Evolutionary conservation across 345 rosid genomes (phyloP).

Genomic region (Lenwebbia sp.): DNA sequence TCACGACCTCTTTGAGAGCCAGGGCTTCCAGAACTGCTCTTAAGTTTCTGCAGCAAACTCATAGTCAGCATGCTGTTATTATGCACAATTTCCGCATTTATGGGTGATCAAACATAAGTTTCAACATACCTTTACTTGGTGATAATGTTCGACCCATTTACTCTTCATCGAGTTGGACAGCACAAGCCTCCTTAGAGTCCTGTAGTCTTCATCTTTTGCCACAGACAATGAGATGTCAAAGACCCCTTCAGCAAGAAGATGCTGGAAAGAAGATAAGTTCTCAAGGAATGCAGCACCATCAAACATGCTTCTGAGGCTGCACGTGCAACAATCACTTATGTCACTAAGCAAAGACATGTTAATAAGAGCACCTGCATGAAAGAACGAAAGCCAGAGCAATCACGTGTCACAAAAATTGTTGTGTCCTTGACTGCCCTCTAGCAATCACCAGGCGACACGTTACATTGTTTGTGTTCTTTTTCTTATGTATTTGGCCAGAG

Average conservation of each 20-base stretch:
- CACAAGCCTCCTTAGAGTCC: slow-evolving; percentile 49
- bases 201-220: slow-evolving; percentile 50
- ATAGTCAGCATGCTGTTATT: background rate
- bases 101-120: background rate
- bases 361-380: background rate
- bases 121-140: slow-evolving; percentile 44
- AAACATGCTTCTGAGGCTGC: slow-evolving; percentile 75
- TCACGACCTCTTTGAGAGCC: slow-evolving; percentile 20
- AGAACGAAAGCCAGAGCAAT: background rate
- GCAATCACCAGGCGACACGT: background rate
- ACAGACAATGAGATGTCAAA: slow-evolving; percentile 51
- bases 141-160: slow-evolving; percentile 58
- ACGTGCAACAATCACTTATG: slow-evolving; percentile 1
- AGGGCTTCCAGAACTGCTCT: slow-evolving; percentile 18
- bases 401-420: background rate
- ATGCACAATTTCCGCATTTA: background rate
- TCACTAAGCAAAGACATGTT: background rate
- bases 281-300: slow-evolving; percentile 80
- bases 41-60: slow-evolving; percentile 36
- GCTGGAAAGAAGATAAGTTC: slow-evolving; percentile 55
- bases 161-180: slow-evolving; percentile 41
- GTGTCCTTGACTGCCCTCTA: background rate
- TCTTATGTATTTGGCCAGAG: background rate
- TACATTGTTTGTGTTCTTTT: background rate
- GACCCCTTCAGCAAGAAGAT: slow-evolving; percentile 70